Evolutionary conservation across 2,329 filamentous ascomycete species (phyloP), one percentile per base, ranked within the genome.

Genomic region (Cladosporium cucumerinum): DNA sequence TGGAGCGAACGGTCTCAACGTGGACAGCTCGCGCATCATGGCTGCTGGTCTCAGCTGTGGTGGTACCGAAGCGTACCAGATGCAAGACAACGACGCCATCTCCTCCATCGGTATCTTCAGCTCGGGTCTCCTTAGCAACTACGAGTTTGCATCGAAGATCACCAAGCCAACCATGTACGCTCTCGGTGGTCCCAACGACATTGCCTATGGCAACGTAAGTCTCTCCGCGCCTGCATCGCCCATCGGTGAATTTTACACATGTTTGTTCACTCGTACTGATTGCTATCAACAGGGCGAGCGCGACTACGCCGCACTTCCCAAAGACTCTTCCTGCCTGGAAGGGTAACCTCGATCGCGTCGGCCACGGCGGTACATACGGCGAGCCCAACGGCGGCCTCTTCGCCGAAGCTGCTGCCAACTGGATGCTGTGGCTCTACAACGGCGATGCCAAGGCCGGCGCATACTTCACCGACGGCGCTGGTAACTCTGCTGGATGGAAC

Each of bases 171-270:
- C 51, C n/a, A 49, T 64, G 39, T 64, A 32, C 14, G 52, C 55
- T 18, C 39, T 64, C 18, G 61, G 61, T 16, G 61, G 61, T 1
- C 61, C 61, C 11, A 36, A 28, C 8, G 61, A 64, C 36, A 64
- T 64, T 28, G 61, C 61, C 36, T 57, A 57, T 12, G 61, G 34
- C 12, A 64, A 64, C 18, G 61, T 64, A 43, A 64, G 61, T 64
- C 16, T 54, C 21, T n/a, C 28, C 11, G 7, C 23, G 48, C 28
- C n/a, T 21, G 14, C 34, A 8, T 23, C 11, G 2, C n/a, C 39
- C 39, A 46, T 46, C 10, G 16, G 14, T 12, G 18, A 5, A 21
- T 26, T 28, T 14, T 21, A n/a, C 25, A n/a, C 10, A 51, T 30
- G n/a, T 18, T n/a, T n/a, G 10, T 2, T 32, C 14, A n/a, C 6